phyloP scores from a whole-genome alignment of 805 yeast species.

The Suhomyces sp. region DNA sequence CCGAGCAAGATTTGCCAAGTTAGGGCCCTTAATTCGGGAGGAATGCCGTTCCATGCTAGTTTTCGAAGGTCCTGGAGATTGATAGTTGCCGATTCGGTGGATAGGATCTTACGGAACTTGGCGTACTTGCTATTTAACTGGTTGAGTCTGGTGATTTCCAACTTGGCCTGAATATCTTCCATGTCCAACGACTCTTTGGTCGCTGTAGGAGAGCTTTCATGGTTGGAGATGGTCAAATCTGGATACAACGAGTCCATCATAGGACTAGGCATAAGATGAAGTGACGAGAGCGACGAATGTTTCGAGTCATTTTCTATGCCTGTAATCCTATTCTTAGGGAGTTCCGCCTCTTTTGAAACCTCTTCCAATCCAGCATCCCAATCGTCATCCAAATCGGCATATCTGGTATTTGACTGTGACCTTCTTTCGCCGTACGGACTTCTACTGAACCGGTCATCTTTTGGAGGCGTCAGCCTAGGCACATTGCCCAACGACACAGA shows the following conservation, averaged over 20 bases:
- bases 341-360: slow-evolving; percentile 10
- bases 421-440: background rate
- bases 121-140: slow-evolving; percentile 60
- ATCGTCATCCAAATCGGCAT: slow-evolving; percentile 80
- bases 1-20: slow-evolving; percentile 91
- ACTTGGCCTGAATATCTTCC: slow-evolving; percentile 36
- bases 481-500: slow-evolving; percentile 17
- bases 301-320: background rate
- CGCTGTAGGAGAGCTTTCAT: background rate
- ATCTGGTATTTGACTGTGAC: slow-evolving; percentile 24
- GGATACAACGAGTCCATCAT: slow-evolving; percentile 38
- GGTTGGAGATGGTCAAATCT: slow-evolving; percentile 24
- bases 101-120: slow-evolving; percentile 63
- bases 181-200: slow-evolving; percentile 41
- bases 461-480: slow-evolving; percentile 4
- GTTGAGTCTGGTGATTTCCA: slow-evolving; percentile 54
- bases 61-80: slow-evolving; percentile 69
- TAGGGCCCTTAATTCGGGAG: slow-evolving; percentile 71
- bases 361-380: slow-evolving; percentile 77
- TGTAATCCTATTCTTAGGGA: slow-evolving; percentile 15
- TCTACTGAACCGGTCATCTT: background rate
- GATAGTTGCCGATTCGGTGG: slow-evolving; percentile 42
- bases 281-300: background rate
- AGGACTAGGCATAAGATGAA: slow-evolving; percentile 19
- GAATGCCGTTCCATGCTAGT: slow-evolving; percentile 93